phyloP scores from a whole-genome alignment of 2,329 filamentous ascomycete species.

The Pseudopithomyces chartarum region DNA sequence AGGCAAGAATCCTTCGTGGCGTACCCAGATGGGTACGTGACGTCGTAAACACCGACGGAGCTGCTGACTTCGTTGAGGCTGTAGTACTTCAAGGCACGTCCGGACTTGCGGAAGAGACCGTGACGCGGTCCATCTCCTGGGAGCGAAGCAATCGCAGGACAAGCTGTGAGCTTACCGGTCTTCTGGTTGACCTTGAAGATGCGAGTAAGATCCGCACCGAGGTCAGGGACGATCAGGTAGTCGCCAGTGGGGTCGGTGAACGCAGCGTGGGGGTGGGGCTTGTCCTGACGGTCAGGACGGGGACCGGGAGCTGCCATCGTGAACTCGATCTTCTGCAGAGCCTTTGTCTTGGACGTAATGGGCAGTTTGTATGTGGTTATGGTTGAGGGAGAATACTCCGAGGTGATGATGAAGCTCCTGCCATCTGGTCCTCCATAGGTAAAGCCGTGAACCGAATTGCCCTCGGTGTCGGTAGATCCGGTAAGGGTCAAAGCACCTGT shows the following conservation, averaged over 20 bases:
- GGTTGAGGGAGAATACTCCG: conserved; percentile 33
- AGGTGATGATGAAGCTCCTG: conserved; percentile 30
- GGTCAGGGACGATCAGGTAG: conserved; percentile 58
- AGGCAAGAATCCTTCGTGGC: conserved; percentile 29
- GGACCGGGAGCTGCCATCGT: conserved; percentile 47
- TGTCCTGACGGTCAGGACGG: conserved; percentile 57
- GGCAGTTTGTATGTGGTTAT: conserved; percentile 44
- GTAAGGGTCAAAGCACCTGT: conserved; percentile 23
- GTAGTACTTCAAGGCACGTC: conserved; percentile 30
- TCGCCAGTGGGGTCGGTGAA: conserved; percentile 56
- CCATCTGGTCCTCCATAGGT: conserved; percentile 39
- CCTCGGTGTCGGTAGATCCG: conserved; percentile 30
- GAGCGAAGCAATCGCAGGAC: conserved; percentile 48
- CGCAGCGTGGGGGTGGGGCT: conserved; percentile 60
- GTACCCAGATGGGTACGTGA: conserved; percentile 30
- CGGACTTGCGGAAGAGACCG: conserved; percentile 54
- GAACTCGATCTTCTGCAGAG: conserved; percentile 36
- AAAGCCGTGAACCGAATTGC: conserved; percentile 29
- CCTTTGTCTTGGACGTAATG: conserved; percentile 27
- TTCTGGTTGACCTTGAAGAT: conserved; percentile 56
- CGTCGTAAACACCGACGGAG: conserved; percentile 36
- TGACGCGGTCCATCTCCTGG: conserved; percentile 61
- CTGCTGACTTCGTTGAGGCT: conserved; percentile 42
- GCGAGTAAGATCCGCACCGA: conserved; percentile 61
- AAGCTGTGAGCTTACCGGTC: conserved; percentile 54